Conservation (phyloP, 306 rosid species). For the Rosa persica region DNA sequence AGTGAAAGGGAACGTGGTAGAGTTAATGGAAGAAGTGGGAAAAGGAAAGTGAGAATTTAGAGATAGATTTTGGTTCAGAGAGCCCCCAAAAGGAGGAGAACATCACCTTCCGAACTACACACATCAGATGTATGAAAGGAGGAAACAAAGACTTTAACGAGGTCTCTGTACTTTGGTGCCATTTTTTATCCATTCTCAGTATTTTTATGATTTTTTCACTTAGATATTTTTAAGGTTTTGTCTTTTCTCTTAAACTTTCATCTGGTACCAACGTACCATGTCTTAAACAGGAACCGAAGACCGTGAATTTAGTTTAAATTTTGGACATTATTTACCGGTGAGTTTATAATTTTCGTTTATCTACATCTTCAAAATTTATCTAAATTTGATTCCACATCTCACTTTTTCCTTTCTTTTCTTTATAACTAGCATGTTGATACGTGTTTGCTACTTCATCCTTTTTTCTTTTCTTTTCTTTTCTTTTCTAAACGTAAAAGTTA, state of each 20-base stretch:
- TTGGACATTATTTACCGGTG: too few species aligned
- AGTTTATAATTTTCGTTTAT: too few species aligned
- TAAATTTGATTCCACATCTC: too few species aligned
- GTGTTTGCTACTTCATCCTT: too few species aligned
- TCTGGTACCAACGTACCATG: too few species aligned
- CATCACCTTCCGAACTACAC: neutral
- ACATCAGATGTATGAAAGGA: neutral
- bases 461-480: too few species aligned
- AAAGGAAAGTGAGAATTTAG: slow-evolving; percentile 14
- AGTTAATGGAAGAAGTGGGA: neutral
- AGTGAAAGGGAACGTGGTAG: slow-evolving; percentile 11
- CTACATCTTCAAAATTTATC: too few species aligned
- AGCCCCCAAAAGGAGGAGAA: slow-evolving; percentile 26
- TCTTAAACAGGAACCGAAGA: too few species aligned
- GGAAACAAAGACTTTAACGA: neutral
- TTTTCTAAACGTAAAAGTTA: too few species aligned
- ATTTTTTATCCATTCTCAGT: neutral
- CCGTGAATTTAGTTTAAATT: too few species aligned
- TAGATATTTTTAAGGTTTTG: neutral
- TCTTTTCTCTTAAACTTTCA: neutral
- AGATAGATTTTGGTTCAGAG: slow-evolving; percentile 24
- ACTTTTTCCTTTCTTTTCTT: too few species aligned
- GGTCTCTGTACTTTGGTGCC: neutral
- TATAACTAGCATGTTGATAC: too few species aligned
- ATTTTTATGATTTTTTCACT: neutral